A percentile compares a stretch with the other conserved stretches of the same genome.
Evolutionary conservation across 192 early-diverging fungal species (phyloP).

Genomic region (Coemansia sp.): DNA sequence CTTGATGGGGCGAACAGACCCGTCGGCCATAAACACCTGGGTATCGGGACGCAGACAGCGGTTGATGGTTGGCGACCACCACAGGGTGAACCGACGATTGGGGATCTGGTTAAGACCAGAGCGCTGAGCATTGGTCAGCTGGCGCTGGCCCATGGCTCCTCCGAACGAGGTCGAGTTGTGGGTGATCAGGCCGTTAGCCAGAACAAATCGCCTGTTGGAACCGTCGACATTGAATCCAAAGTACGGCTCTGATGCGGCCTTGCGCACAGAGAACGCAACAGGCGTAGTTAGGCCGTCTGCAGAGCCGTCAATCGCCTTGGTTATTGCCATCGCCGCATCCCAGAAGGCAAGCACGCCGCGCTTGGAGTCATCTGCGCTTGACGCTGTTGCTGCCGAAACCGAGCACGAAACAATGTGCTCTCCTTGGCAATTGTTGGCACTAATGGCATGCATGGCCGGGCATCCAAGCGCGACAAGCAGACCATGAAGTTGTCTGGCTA

Average conservation of each 20-base stretch:
- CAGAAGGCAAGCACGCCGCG: not conserved
- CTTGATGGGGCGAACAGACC: slow-evolving; percentile 13
- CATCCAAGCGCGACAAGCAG: slow-evolving; percentile 7
- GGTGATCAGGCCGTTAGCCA: slow-evolving; percentile 46
- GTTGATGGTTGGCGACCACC: slow-evolving; percentile 99
- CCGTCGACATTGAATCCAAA: slow-evolving; percentile 33
- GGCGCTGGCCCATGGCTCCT: slow-evolving; percentile 91
- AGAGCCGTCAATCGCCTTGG: not conserved
- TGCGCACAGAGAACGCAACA: slow-evolving; percentile 21
- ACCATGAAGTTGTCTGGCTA: slow-evolving; percentile 5
- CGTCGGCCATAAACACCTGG: slow-evolving; percentile 60
- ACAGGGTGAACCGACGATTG: slow-evolving; percentile 98
- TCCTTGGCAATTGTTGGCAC: not conserved
- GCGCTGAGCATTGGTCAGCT: slow-evolving; percentile 97
- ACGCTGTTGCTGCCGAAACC: not conserved
- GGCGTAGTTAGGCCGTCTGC: not conserved
- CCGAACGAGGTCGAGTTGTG: slow-evolving; percentile 66
- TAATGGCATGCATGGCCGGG: not conserved
- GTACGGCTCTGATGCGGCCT: slow-evolving; percentile 22
- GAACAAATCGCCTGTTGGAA: slow-evolving; percentile 49
- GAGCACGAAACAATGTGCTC: not conserved
- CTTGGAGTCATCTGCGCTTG: not conserved
- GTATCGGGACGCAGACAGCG: slow-evolving; percentile 54
- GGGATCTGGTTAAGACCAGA: slow-evolving; percentile 99
- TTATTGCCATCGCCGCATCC: not conserved